A percentile compares a stretch with the other conserved stretches of the same genome.
Evolutionary conservation across 2,329 filamentous ascomycete genomes (phyloP).

Genomic region (Cercospora zeina): DNA sequence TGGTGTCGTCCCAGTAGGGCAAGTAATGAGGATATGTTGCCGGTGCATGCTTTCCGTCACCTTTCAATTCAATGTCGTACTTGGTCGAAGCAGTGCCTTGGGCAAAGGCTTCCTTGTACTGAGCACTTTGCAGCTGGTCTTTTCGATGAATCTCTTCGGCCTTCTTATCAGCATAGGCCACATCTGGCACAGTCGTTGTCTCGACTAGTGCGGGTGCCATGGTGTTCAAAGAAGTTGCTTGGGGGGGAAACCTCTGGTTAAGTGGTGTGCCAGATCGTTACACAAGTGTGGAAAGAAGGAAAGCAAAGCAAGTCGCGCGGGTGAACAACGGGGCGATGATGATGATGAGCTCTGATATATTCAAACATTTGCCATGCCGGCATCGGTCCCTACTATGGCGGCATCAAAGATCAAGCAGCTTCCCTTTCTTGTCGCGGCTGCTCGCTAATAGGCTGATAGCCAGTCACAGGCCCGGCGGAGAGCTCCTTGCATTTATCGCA

Average conservation of each 20-base stretch:
- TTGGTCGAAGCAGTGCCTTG: slow-evolving; percentile 47
- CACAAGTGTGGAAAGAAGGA: not conserved
- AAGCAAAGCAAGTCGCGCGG: not conserved
- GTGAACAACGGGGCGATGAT: not conserved
- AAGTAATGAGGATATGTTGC: slow-evolving; percentile 58
- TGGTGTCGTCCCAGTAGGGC: slow-evolving; percentile 47
- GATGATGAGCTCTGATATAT: slow-evolving; percentile 22
- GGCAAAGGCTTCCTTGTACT: slow-evolving; percentile 49
- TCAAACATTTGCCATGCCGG: slow-evolving; percentile 25
- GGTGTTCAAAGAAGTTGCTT: slow-evolving; percentile 9
- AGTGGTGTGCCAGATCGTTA: slow-evolving; percentile 2
- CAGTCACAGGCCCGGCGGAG: not conserved
- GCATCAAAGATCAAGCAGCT: slow-evolving; percentile 22
- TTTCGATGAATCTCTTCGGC: slow-evolving; percentile 33
- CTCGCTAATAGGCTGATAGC: slow-evolving; percentile 23
- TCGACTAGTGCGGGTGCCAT: slow-evolving; percentile 51
- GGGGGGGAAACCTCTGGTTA: not conserved
- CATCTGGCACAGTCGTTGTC: slow-evolving; percentile 30
- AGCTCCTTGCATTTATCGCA: not conserved
- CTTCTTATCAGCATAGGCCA: slow-evolving; percentile 25
- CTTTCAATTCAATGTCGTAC: slow-evolving; percentile 56
- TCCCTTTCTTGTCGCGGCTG: slow-evolving; percentile 16
- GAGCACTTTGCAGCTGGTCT: slow-evolving; percentile 31
- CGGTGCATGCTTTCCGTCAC: slow-evolving; percentile 55
- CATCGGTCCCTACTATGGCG: slow-evolving; percentile 24